Evolutionary conservation across 2,329 filamentous ascomycete genomes (phyloP).

Genomic region (Paecilomyces dactylethromorphus): DNA sequence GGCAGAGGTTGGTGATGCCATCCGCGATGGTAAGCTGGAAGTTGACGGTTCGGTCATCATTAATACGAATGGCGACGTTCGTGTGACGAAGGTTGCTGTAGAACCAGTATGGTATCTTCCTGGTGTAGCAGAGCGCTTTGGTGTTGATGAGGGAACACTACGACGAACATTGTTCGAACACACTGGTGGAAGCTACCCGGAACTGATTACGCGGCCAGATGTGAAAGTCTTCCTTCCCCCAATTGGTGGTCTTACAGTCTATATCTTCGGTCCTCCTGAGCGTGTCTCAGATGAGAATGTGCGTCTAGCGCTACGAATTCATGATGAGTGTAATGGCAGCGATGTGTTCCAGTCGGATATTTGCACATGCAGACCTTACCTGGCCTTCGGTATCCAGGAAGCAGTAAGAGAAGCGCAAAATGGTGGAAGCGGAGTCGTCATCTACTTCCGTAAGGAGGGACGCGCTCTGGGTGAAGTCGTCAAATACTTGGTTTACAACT

Average conservation of each 20-base stretch:
- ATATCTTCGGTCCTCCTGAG: conserved; percentile 91
- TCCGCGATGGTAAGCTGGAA: conserved; percentile 66
- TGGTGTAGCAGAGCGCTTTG: conserved; percentile 85
- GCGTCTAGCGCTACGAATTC: conserved; percentile 75
- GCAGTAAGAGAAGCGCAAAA: conserved; percentile 95
- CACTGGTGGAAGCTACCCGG: conserved; percentile 91
- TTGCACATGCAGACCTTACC: conserved; percentile 85
- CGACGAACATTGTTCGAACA: conserved; percentile 88
- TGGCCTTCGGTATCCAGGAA: conserved; percentile 95
- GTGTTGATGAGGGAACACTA: conserved; percentile 80
- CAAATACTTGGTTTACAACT: conserved; percentile 66
- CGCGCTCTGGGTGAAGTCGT: conserved; percentile 91
- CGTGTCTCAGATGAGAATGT: conserved; percentile 86
- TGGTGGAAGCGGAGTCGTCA: conserved; percentile 88
- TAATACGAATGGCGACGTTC: conserved; percentile 77
- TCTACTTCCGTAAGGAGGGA: conserved; percentile 98
- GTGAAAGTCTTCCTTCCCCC: conserved; percentile 95
- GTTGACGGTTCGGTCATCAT: conserved; percentile 86
- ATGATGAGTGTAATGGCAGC: conserved; percentile 87
- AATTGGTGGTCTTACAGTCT: conserved; percentile 91
- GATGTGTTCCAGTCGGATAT: conserved; percentile 98
- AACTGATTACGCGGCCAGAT: conserved; percentile 88
- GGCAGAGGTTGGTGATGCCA: conserved; percentile 88
- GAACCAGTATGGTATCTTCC: conserved; percentile 89
- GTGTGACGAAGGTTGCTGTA: conserved; percentile 93